Conservation (phyloP, 2,329 filamentous ascomycete species). For the Neopestalotiopsis rosae region DNA sequence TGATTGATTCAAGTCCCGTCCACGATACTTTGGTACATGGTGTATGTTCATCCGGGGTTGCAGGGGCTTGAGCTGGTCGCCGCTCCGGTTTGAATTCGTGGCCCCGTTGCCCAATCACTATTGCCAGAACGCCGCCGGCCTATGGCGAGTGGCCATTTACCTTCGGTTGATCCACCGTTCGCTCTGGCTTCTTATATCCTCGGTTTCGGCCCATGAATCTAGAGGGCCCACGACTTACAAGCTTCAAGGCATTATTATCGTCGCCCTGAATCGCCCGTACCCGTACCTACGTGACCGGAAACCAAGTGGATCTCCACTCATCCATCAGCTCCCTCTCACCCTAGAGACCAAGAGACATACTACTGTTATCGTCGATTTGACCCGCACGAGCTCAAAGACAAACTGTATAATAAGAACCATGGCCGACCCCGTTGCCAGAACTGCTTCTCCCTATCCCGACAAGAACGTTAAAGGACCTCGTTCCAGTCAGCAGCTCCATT, state of each 20-base stretch:
- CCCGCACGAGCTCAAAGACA: constrained; percentile 24
- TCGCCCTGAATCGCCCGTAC: constrained; percentile 35
- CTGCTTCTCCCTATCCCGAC: constrained; percentile 50
- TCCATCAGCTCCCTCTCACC: constrained; percentile 15
- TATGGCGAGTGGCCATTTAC: constrained; percentile 37
- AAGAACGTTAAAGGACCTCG: constrained; percentile 49
- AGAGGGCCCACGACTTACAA: constrained; percentile 32
- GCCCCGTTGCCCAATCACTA: constrained; percentile 36
- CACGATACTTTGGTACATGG: not conserved
- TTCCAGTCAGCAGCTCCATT: constrained; percentile 45
- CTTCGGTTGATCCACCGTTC: constrained; percentile 34
- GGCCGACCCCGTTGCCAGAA: constrained; percentile 46
- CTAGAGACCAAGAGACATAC: not conserved
- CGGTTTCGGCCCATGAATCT: constrained; percentile 38
- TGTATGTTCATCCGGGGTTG: constrained; percentile 33
- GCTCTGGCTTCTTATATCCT: constrained; percentile 40
- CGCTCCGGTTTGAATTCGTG: constrained; percentile 44
- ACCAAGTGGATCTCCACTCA: constrained; percentile 31
- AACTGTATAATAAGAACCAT: constrained; percentile 38
- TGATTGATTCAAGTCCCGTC: not conserved
- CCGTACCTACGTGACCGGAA: constrained; percentile 23
- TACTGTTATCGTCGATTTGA: not conserved
- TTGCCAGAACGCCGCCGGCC: constrained; percentile 28
- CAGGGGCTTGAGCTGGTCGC: constrained; percentile 38
- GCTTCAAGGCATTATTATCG: constrained; percentile 33